phyloP scores from a whole-genome alignment of 768 basidiomycete species.

The Rhodosporidiobolus odoratus region DNA sequence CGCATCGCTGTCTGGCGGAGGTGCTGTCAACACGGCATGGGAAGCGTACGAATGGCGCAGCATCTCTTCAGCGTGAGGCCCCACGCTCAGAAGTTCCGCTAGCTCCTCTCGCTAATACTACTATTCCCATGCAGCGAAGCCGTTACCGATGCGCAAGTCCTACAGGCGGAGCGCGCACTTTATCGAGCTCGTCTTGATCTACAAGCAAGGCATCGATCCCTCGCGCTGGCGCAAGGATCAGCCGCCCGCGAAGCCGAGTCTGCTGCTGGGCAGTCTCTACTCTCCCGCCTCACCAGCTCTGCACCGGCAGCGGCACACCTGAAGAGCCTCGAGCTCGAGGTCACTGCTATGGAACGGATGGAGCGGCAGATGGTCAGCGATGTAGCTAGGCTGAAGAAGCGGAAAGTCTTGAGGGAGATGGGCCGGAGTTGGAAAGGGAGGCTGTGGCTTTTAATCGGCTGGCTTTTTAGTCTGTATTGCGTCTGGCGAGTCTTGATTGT shows the following conservation, averaged over 20 bases:
- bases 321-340: slow-evolving; percentile 39
- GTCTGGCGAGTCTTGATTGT: slow-evolving; percentile 39
- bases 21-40: slow-evolving; percentile 43
- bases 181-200: slow-evolving; percentile 39
- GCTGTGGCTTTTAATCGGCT: slow-evolving; percentile 34
- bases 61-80: slow-evolving; percentile 34
- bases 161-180: slow-evolving; percentile 36
- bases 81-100: background rate
- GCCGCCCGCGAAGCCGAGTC: slow-evolving; percentile 31
- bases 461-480: slow-evolving; percentile 42
- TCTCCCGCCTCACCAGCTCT: slow-evolving; percentile 25
- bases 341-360: slow-evolving; percentile 35
- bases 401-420: slow-evolving; percentile 39
- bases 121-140: slow-evolving; percentile 15
- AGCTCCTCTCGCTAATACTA: background rate
- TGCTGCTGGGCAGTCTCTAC: slow-evolving; percentile 18
- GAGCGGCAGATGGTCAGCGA: slow-evolving; percentile 41
- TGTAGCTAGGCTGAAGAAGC: slow-evolving; percentile 30
- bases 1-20: slow-evolving; percentile 40
- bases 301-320: slow-evolving; percentile 22
- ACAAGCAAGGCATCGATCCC: slow-evolving; percentile 24
- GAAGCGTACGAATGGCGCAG: slow-evolving; percentile 43
- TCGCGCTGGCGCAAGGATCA: slow-evolving; percentile 29
- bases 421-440: slow-evolving; percentile 37
- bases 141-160: slow-evolving; percentile 39